Conservation (phyloP, 2,329 filamentous ascomycete genomes). For the Phaeosphaeriaceae sp. region DNA sequence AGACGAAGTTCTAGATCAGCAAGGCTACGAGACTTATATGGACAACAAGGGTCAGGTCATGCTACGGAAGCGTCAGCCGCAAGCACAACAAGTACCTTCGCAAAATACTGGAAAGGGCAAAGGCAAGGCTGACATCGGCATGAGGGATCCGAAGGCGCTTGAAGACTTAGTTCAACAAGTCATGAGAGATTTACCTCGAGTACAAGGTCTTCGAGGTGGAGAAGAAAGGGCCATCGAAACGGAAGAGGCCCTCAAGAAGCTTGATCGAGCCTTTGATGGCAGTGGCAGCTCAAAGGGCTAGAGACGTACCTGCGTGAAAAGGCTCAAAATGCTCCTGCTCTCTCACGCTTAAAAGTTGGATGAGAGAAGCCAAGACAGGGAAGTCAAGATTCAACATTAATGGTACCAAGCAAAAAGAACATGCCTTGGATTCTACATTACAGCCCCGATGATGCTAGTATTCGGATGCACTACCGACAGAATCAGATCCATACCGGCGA, state of each 20-base stretch:
- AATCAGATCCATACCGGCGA: not conserved
- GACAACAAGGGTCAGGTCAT: constrained; percentile 59
- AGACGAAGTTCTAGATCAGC: constrained; percentile 57
- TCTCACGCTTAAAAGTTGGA: too few relatives aligned
- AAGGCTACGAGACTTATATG: constrained; percentile 61
- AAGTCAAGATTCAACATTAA: not conserved
- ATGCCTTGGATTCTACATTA: too few relatives aligned
- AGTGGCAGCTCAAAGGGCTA: constrained; percentile 18
- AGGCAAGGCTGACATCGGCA: constrained; percentile 36
- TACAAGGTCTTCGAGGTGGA: constrained; percentile 48
- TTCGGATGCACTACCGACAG: too few relatives aligned
- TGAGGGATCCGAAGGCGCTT: constrained; percentile 54
- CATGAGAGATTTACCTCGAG: constrained; percentile 53
- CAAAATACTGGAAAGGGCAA: constrained; percentile 29
- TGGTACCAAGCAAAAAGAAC: too few relatives aligned
- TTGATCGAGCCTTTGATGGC: constrained; percentile 52
- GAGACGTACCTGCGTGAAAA: not conserved
- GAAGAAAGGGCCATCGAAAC: constrained; percentile 48
- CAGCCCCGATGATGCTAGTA: too few relatives aligned
- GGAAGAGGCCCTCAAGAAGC: constrained; percentile 53
- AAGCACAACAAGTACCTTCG: constrained; percentile 15
- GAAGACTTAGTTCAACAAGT: constrained; percentile 56
- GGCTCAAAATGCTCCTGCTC: too few relatives aligned
- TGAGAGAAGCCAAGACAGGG: too few relatives aligned
- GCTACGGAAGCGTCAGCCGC: constrained; percentile 51